These are phyloP conservation scores for Yamadazyma paraphyllophila DNA, from an alignment of 805 yeast species.

Conservation along the genomic window DNA sequence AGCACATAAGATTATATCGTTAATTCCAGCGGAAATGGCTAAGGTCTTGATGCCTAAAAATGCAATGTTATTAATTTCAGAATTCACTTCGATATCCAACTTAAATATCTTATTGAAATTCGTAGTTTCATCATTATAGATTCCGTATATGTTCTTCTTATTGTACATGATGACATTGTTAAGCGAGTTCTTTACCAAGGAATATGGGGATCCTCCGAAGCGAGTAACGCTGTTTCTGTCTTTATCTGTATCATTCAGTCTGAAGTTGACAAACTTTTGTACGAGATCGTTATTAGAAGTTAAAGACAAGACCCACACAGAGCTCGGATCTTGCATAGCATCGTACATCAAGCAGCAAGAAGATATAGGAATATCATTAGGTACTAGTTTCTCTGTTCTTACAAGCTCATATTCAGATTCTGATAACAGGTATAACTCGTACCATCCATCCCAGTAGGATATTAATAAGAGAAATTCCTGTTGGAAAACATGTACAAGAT, in stretches of 20 bases:
- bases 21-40: conserved; percentile 6
- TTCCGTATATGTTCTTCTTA: conserved; percentile 10
- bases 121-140: conserved; percentile 8
- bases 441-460: conserved; percentile 18
- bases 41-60: conserved; percentile 9
- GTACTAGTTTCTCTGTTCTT: neutral
- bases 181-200: conserved; percentile 8
- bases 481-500: conserved; percentile 8
- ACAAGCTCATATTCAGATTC: conserved; percentile 4
- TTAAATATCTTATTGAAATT: conserved; percentile 10
- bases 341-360: conserved; percentile 15
- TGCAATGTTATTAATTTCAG: conserved; percentile 14
- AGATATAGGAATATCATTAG: conserved; percentile 9
- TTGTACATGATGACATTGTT: conserved; percentile 15
- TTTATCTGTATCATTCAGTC: conserved; percentile 1
- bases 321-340: neutral
- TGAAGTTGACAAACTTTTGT: conserved; percentile 12
- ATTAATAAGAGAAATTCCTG: conserved; percentile 11
- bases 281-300: conserved; percentile 16
- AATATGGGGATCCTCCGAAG: conserved; percentile 16
- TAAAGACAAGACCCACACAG: conserved; percentile 16
- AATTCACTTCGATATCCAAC: neutral
- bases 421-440: conserved; percentile 10
- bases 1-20: conserved; percentile 8
- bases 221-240: neutral